These are phyloP conservation scores for Fusarium buharicum DNA, from an alignment of 2,329 filamentous ascomycete species.

Conservation along the genomic window DNA sequence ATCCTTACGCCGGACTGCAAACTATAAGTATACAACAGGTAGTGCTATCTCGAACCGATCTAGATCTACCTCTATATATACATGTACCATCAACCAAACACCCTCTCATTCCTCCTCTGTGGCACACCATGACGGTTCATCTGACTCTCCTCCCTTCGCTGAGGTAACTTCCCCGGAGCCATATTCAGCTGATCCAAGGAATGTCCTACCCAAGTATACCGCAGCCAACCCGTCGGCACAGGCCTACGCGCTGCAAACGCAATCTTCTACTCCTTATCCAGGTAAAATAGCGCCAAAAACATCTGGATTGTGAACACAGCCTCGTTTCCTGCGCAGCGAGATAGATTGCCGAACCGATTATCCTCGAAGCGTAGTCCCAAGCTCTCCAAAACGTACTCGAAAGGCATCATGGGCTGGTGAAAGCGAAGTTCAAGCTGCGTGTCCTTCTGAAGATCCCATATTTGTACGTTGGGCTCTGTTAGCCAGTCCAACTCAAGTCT, in stretches of 20 bases:
- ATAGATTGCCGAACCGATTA: conserved; percentile 28
- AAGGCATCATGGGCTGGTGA: background rate
- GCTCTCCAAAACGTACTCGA: conserved; percentile 29
- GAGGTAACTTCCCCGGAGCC: conserved; percentile 11
- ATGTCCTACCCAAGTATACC: conserved; percentile 36
- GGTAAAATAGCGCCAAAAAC: conserved; percentile 26
- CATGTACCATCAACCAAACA: conserved; percentile 8
- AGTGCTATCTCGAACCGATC: too few species aligned
- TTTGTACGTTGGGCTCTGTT: background rate
- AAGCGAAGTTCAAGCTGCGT: conserved; percentile 15
- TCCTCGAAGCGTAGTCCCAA: conserved; percentile 32
- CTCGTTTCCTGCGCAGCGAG: conserved; percentile 24
- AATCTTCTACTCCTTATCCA: conserved; percentile 4
- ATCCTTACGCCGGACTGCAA: too few species aligned
- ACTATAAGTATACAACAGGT: too few species aligned
- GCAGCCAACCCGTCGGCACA: conserved; percentile 20
- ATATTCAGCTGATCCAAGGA: conserved; percentile 33
- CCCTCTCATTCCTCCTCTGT: conserved; percentile 16
- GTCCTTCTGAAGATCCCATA: conserved; percentile 21
- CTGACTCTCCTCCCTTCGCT: conserved; percentile 10
- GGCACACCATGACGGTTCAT: conserved; percentile 25
- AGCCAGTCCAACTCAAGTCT: conserved; percentile 18
- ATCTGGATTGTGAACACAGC: conserved; percentile 26
- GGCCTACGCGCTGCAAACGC: conserved; percentile 10
- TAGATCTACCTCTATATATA: too few species aligned